Evolutionary conservation across 495 filamentous ascomycete species (phyloP).

Genomic region (Penicillium nucicola): DNA sequence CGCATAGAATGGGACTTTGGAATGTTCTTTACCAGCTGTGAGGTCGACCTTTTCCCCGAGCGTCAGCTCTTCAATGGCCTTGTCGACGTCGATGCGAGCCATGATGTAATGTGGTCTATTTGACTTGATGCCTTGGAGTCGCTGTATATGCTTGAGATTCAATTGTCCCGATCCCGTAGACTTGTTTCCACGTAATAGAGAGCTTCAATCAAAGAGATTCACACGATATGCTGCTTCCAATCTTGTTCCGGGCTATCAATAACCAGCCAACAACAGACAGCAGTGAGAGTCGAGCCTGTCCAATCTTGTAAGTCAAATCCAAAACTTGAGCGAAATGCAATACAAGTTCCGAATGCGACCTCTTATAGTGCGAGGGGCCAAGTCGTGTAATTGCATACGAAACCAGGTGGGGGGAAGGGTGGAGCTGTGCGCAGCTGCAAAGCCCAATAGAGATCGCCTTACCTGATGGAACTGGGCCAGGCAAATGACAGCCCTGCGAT

Average conservation of each 20-base stretch:
- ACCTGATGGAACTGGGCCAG: not conserved
- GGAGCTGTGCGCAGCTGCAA: not conserved
- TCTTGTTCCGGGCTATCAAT: no score
- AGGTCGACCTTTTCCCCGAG: slow-evolving; percentile 61
- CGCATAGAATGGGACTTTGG: not conserved
- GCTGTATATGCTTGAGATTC: not conserved
- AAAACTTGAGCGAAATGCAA: not conserved
- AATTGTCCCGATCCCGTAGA: not conserved
- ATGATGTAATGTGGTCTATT: slow-evolving; percentile 29
- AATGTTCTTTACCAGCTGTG: slow-evolving; percentile 45
- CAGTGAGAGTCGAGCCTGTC: no score
- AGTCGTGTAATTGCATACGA: not conserved
- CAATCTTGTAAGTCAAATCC: not conserved
- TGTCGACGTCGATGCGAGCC: slow-evolving; percentile 60
- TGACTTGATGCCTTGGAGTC: not conserved
- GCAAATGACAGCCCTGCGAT: not conserved
- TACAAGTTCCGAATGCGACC: no score
- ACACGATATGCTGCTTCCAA: no score
- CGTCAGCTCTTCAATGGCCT: slow-evolving; percentile 58
- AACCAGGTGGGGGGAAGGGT: not conserved
- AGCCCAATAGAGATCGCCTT: not conserved
- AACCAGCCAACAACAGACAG: no score
- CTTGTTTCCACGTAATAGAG: not conserved
- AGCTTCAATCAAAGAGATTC: no score
- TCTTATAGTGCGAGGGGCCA: not conserved